A percentile compares a stretch with the other conserved stretches of the same genome.
Conservation (phyloP, 176 grass and related monocot genomes). For the maize (Zea mays) region Zm-B73-REFERENCE-NAM-5.0 NC_050098.1:130732001-130732500, state of each 20-base stretch:
- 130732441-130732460: conserved; percentile 92
- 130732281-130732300: conserved; percentile 47
- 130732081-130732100: conserved; percentile 1
- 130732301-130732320: conserved; percentile 75
- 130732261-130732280: conserved; percentile 9
- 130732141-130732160: conserved; percentile 9
- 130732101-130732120: background rate
- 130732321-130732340: conserved; percentile 88
- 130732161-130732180: background rate
- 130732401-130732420: conserved; percentile 29
- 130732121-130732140: background rate
- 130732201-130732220: conserved; percentile 9
- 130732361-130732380: conserved; percentile 23
- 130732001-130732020: conserved; percentile 96
- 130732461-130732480: conserved; percentile 95
- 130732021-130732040: conserved; percentile 62
- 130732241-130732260: background rate
- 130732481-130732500: conserved; percentile 96
- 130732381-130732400: background rate
- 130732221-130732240: background rate
- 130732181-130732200: conserved; percentile 16
- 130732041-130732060: conserved; percentile 24
- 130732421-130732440: conserved; percentile 90
- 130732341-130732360: background rate
- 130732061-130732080: background rate